phyloP scores from a whole-genome alignment of 2,329 filamentous ascomycete genomes.

The Mariannaea sp. region DNA sequence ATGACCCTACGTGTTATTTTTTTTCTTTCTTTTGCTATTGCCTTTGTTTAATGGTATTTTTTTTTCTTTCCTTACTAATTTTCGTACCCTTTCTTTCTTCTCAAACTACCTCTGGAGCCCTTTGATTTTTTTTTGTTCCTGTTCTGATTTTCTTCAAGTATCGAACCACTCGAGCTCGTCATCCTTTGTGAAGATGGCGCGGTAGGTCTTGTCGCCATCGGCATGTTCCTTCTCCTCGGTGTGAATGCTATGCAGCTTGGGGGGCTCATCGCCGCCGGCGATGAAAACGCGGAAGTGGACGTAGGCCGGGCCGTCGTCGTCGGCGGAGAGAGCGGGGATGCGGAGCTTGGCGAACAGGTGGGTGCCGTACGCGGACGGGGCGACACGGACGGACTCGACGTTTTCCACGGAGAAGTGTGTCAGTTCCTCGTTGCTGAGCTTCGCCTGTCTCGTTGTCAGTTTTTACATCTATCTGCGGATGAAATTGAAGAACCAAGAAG shows the following conservation, averaged over 20 bases:
- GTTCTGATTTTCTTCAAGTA: slow-evolving; percentile 39
- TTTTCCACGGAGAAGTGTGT: slow-evolving; percentile 81
- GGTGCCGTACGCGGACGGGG: slow-evolving; percentile 80
- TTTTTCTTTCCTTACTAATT: no score
- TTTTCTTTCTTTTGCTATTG: not conserved
- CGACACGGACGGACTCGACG: slow-evolving; percentile 90
- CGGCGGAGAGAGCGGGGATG: slow-evolving; percentile 49
- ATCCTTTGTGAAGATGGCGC: slow-evolving; percentile 88
- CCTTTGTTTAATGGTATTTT: no score
- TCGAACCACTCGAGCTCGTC: slow-evolving; percentile 76
- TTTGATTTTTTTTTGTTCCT: no score
- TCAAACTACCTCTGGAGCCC: no score
- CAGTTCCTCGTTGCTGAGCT: slow-evolving; percentile 74
- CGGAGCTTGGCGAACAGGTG: slow-evolving; percentile 78
- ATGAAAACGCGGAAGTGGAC: slow-evolving; percentile 90
- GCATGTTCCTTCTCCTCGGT: slow-evolving; percentile 92
- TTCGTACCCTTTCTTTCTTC: not conserved
- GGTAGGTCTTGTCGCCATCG: slow-evolving; percentile 90
- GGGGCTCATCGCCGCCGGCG: slow-evolving; percentile 76
- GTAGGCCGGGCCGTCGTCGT: slow-evolving; percentile 65
- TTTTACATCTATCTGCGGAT: not conserved
- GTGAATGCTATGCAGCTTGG: slow-evolving; percentile 91
- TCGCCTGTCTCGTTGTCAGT: slow-evolving; percentile 8
- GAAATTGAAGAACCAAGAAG: no score
- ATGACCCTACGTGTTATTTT: not conserved